Conservation (phyloP, 805 yeast species). For the Cephaloascus fragrans region DNA sequence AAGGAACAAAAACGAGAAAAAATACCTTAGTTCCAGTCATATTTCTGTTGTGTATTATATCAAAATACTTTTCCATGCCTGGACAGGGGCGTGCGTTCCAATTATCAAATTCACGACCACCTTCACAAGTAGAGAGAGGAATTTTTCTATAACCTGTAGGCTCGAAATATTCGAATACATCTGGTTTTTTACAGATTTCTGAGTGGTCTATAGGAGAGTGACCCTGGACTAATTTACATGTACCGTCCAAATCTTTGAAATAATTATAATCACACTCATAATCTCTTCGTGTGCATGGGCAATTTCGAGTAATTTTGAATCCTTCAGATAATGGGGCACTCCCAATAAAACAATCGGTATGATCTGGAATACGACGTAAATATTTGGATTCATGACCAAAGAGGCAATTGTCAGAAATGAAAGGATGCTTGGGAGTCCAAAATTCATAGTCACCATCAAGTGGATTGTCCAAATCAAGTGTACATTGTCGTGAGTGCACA, state of each 20-base stretch:
- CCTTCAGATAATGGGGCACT: conserved; percentile 50
- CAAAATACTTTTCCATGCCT: conserved; percentile 56
- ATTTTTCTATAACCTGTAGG: conserved; percentile 90
- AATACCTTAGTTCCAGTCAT: conserved; percentile 45
- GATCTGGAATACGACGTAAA: conserved; percentile 46
- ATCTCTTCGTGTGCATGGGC: conserved; percentile 80
- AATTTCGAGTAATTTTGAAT: conserved; percentile 47
- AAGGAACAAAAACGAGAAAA: conserved; percentile 46
- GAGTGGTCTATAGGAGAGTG: conserved; percentile 54
- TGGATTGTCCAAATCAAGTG: conserved; percentile 30
- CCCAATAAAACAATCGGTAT: conserved; percentile 59
- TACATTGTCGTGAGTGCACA: conserved; percentile 45
- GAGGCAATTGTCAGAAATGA: conserved; percentile 40
- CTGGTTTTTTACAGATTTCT: conserved; percentile 45
- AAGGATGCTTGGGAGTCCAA: conserved; percentile 54
- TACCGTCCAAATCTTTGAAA: conserved; percentile 61
- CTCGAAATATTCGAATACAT: conserved; percentile 61
- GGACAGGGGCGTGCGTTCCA: conserved; percentile 73
- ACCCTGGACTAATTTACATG: conserved; percentile 79
- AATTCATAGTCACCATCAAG: conserved; percentile 50
- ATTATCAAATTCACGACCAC: conserved; percentile 66
- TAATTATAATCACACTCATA: conserved; percentile 92
- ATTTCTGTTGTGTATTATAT: conserved; percentile 40
- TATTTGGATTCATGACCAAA: conserved; percentile 64
- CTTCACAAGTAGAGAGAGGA: conserved; percentile 77